phyloP scores from a whole-genome alignment of 2,329 filamentous ascomycete species.

The Calycina marina region DNA sequence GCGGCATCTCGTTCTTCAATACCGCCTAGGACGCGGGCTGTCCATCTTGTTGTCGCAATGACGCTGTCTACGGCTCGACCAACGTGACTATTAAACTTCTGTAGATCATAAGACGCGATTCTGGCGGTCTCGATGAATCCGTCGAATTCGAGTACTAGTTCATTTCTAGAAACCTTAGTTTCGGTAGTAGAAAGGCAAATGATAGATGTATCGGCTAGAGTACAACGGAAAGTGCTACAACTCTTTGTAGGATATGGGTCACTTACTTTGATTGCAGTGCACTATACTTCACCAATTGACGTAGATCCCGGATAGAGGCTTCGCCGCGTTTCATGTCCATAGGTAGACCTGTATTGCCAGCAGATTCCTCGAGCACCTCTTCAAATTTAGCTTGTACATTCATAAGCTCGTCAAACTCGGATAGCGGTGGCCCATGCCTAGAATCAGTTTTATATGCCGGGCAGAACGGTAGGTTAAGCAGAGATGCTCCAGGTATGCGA shows the following conservation, averaged over 20 bases:
- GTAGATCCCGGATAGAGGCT: constrained; percentile 57
- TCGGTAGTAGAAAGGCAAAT: too few relatives aligned
- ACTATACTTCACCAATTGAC: constrained; percentile 57
- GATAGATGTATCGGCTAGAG: too few relatives aligned
- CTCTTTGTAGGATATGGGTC: too few relatives aligned
- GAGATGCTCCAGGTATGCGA: constrained; percentile 47
- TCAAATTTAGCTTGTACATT: constrained; percentile 62
- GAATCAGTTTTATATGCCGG: constrained; percentile 12
- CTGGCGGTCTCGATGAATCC: constrained; percentile 58
- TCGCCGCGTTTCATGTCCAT: constrained; percentile 70
- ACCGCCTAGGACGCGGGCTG: constrained; percentile 33
- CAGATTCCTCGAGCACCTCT: constrained; percentile 54
- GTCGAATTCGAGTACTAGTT: constrained; percentile 62
- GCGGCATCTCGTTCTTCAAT: constrained; percentile 17
- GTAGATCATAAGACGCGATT: constrained; percentile 49
- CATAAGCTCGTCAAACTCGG: constrained; percentile 63
- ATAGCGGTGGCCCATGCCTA: constrained; percentile 17
- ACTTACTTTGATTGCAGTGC: constrained; percentile 39
- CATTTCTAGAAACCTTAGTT: too few relatives aligned
- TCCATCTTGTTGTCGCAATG: constrained; percentile 64
- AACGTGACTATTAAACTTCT: constrained; percentile 63
- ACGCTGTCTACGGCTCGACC: constrained; percentile 61
- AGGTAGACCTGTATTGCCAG: constrained; percentile 51
- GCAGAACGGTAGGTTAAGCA: constrained; percentile 52
- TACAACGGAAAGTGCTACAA: too few relatives aligned